A percentile compares a stretch with the other conserved stretches of the same genome.
phyloP scores from a whole-genome alignment of 140 eudicot species.

The Senecio squalidus region DNA sequence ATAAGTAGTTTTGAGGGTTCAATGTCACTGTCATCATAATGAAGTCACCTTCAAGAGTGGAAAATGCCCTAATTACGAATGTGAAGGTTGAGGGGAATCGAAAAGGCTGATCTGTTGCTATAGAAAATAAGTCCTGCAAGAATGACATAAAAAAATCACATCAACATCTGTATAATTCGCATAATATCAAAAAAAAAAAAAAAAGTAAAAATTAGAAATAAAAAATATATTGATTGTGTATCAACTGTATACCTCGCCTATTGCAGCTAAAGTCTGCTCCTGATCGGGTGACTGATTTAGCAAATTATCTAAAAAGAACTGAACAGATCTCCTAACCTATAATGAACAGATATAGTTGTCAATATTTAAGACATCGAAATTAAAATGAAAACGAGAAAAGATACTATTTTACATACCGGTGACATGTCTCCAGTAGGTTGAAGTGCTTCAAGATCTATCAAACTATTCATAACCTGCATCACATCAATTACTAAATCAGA shows the following conservation, averaged over 20 bases:
- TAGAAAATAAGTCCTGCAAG: slow-evolving; percentile 92
- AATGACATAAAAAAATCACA: not conserved
- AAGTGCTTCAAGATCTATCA: slow-evolving; percentile 92
- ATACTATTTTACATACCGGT: slow-evolving; percentile 46
- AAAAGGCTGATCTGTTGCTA: slow-evolving; percentile 95
- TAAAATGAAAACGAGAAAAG: not conserved
- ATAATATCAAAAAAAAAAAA: not conserved
- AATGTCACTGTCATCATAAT: too few species aligned
- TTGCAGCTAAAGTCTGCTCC: slow-evolving; percentile 84
- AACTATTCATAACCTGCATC: slow-evolving; percentile 75
- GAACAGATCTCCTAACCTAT: slow-evolving; percentile 95
- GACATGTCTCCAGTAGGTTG: slow-evolving; percentile 98
- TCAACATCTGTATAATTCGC: too few species aligned
- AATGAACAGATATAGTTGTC: not conserved
- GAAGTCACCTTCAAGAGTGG: slow-evolving; percentile 91
- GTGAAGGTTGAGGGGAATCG: slow-evolving; percentile 94
- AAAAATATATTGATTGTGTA: not conserved
- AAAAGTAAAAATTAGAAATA: not conserved
- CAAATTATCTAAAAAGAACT: slow-evolving; percentile 90
- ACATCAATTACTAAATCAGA: not conserved
- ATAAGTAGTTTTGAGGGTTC: too few species aligned
- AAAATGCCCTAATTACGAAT: slow-evolving; percentile 89
- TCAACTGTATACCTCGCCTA: slow-evolving; percentile 74
- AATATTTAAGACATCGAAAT: not conserved
- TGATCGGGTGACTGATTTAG: slow-evolving; percentile 69